A percentile compares a stretch with the other conserved stretches of the same genome.
Evolutionary conservation across 2,329 filamentous ascomycete species (phyloP).

Genomic region (Fusarium nurragi): DNA sequence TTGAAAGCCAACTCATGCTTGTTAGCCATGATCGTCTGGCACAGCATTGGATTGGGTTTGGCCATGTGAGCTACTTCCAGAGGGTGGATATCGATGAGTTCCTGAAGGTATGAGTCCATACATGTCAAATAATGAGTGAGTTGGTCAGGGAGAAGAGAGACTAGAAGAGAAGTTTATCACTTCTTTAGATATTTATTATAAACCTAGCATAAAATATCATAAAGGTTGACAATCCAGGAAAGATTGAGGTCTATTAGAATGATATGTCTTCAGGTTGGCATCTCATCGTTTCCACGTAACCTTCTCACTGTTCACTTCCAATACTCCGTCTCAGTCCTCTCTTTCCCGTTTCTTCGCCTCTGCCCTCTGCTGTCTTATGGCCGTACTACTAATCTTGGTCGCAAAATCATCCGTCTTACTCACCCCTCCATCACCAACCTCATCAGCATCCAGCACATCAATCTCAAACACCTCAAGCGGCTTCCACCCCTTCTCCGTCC

Average conservation of each 20-base stretch:
- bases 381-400: slow-evolving; percentile 71
- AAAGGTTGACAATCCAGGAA: too few relatives aligned
- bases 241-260: background rate
- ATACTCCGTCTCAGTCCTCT: background rate
- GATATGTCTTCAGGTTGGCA: background rate
- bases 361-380: slow-evolving; percentile 69
- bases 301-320: background rate
- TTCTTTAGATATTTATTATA: too few relatives aligned
- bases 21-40: slow-evolving; percentile 80
- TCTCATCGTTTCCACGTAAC: background rate
- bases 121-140: background rate
- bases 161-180: background rate
- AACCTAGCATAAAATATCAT: background rate
- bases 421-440: slow-evolving; percentile 48
- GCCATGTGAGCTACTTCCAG: slow-evolving; percentile 69
- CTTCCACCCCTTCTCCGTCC: slow-evolving; percentile 78
- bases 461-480: slow-evolving; percentile 85
- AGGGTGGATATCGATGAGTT: slow-evolving; percentile 68
- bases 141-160: rapidly evolving
- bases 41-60: slow-evolving; percentile 78
- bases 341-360: slow-evolving; percentile 38
- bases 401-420: slow-evolving; percentile 71
- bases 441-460: slow-evolving; percentile 77
- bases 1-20: slow-evolving; percentile 79
- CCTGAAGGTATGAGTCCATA: slow-evolving; percentile 35